Conservation (phyloP, 139 green algal genomes). For the Asterochloris erici region DNA sequence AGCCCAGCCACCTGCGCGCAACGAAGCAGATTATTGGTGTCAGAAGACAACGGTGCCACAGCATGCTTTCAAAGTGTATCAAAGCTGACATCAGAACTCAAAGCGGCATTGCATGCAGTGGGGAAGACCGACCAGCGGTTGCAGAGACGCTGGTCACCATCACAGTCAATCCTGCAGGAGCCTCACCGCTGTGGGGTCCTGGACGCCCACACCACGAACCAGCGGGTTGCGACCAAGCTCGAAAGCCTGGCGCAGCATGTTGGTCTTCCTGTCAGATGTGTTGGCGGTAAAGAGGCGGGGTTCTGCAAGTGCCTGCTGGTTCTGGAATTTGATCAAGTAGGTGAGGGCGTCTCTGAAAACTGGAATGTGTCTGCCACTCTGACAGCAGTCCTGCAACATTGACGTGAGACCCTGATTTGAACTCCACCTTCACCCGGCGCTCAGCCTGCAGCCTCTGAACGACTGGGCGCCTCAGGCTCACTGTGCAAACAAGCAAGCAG, state of each 20-base stretch:
- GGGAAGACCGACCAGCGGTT: no score
- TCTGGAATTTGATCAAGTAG: constrained; percentile 1
- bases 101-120: no score
- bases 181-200: constrained; percentile 4
- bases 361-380: background rate
- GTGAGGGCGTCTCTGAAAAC: background rate
- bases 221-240: constrained; percentile 11
- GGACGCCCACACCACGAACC: background rate
- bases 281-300: background rate
- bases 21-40: background rate
- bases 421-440: no score
- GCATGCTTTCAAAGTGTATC: background rate
- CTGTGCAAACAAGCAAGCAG: no score
- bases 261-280: constrained; percentile 6
- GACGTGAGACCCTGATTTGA: no score
- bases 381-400: constrained; percentile 2
- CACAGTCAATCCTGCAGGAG: no score
- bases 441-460: no score
- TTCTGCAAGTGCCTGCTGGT: background rate
- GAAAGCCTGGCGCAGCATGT: constrained; percentile 11
- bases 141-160: no score
- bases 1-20: background rate
- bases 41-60: background rate
- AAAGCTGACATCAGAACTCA: background rate
- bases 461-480: no score